These are phyloP conservation scores for Termitomyces sp. DNA, from an alignment of 1,284 basidiomycete species.

Conservation along the genomic window DNA sequence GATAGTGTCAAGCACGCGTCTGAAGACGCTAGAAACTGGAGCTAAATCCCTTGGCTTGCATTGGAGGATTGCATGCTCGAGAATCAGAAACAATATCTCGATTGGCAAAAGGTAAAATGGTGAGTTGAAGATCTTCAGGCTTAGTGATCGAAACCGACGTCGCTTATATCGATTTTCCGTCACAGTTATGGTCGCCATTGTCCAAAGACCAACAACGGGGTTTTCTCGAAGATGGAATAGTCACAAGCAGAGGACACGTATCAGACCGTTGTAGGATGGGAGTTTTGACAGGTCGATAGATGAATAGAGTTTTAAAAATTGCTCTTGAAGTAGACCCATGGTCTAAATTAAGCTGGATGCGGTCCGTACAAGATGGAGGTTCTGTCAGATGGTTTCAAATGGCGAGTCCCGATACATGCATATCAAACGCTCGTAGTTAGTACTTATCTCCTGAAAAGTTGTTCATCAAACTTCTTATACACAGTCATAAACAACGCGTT, in stretches of 20 bases:
- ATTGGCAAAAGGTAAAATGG: slow-evolving; percentile 24
- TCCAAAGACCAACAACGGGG: background rate
- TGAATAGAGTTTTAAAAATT: background rate
- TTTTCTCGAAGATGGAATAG: no score
- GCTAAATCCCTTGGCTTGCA: slow-evolving; percentile 26
- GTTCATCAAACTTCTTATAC: no score
- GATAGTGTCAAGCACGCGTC: slow-evolving; percentile 27
- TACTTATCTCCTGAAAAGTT: no score
- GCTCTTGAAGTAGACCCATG: background rate
- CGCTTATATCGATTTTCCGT: slow-evolving; percentile 9
- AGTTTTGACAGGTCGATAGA: background rate
- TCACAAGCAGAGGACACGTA: background rate
- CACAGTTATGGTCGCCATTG: slow-evolving; percentile 24
- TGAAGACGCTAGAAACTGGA: slow-evolving; percentile 27
- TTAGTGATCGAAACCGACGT: slow-evolving; percentile 24
- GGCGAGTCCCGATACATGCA: background rate
- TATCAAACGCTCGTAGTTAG: no score
- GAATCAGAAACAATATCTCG: slow-evolving; percentile 31
- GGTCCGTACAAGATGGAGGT: background rate
- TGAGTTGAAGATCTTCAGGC: slow-evolving; percentile 23
- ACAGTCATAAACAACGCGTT: no score
- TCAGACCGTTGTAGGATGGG: background rate
- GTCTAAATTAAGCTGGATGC: background rate
- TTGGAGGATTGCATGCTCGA: slow-evolving; percentile 28
- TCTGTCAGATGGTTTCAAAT: background rate